Evolutionary conservation across 208 protist genomes (phyloP), one percentile per base, ranked within the genome.

Genomic region (Leishmania tarentolae): DNA sequence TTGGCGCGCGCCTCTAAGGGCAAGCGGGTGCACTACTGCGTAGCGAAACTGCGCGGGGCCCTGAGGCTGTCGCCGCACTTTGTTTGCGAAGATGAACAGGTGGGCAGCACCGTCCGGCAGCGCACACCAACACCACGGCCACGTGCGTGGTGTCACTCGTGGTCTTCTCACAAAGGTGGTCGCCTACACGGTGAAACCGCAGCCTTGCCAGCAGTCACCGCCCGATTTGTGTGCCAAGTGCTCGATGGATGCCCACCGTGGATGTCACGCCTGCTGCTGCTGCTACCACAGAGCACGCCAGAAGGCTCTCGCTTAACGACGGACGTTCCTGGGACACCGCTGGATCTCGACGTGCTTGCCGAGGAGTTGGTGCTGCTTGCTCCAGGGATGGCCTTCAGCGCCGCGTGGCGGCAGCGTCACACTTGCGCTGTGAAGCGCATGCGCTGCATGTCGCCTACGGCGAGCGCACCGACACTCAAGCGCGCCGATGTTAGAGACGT

Each of bases 231-330:
- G 35, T 53, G 63, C 46, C 40, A 37, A 19, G 66, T 84, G 52
- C 75, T 84, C 19, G 69, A 84, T 47, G 52, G 46, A 19, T 77
- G 81, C 75, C 61, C 75, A 11, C 56, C 31, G 28, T 57, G 28
- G 81, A 35, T 76, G 28, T 68, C 69, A 19, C 47, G 70, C 52
- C 71, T 42, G 46, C 42, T 83, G 24, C 75, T 74, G 57, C 28
- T 75, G 59, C 19, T 69, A 4, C 35, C 44, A 42, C 28, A 44
- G 40, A 35, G 0, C n/a, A 7, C 69, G 7, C 28, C 37, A 6
- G 24, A 73, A 35, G 9, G 3, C 11, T 13, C 35, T 5, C 44
- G 3, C 40, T 52, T 44, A 44, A 69, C 11, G 69, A 28, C 0
- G 9, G 28, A 24, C 28, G 13, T 24, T 44, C 37, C 24, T 13